Base-by-base conservation (phyloP, 805 yeast genomes). In the Starmerella etchellsii region DNA sequence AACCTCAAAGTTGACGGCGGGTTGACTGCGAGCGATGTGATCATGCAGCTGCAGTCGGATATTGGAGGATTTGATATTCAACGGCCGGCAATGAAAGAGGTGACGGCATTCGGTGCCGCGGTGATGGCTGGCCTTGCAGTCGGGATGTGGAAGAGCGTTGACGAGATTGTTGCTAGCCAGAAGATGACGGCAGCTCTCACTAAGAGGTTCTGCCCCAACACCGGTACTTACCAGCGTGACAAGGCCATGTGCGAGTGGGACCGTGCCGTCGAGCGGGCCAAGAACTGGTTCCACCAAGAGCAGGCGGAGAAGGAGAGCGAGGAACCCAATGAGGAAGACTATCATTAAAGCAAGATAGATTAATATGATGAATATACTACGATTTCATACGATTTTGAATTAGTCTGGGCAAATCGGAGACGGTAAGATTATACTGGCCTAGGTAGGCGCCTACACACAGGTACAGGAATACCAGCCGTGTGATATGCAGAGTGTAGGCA, bases 21-120 rank as follows among this genome's bases (percentile, higher is more conserved):
- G 51, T 80, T 87, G 91, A 80, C 94, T 19, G 74, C 81, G 53
- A 83, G 94, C 16, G 78, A 79, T 55, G 88, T 81, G 54, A 88
- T 85, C 39, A 80, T 88, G 79, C 94, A 83, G 65, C 83, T 87
- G 48, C 96, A 87, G 63, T 81, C 95, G 7, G 93, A 87, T 59
- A 78, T 87, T 47, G 68, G 84, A 51, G 96, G 96, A 3, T 88
- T 91, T 1, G 74, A 77, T 22, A 88, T 87, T 32, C 72, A 74
- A 51, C 70, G 95, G 53, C 85, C 95, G 1, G 71, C 74, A 25
- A 81, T 78, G 59, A 67, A 83, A 27, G 97, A 87, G 62, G 84
- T 95, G 57, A 87, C 96, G 4, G 95, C 96, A 0, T 69, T 87
- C 47, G 97, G 97, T 23, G 94, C 95, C 7, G 95, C 96, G 4